Evolutionary conservation across 805 yeast species (phyloP).

Genomic region (Starmerella khaoyaiensis): DNA sequence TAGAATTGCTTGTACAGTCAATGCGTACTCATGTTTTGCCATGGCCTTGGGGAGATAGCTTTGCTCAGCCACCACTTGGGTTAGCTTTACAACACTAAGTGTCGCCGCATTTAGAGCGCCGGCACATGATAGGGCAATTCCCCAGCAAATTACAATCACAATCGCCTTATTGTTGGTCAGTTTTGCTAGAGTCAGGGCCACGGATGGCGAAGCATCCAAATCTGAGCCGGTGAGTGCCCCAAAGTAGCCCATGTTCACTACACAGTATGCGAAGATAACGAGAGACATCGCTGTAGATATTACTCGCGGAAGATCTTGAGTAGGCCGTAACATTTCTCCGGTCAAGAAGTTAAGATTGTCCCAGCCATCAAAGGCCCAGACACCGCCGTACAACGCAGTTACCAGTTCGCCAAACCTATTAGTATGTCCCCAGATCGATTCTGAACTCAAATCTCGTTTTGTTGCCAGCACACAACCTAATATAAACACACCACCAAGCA

Average conservation of each 20-base stretch:
- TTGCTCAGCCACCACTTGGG: constrained; percentile 29
- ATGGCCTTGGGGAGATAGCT: constrained; percentile 27
- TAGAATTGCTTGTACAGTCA: constrained; percentile 26
- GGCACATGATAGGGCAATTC: constrained; percentile 31
- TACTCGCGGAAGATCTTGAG: constrained; percentile 29
- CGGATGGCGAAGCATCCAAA: constrained; percentile 27
- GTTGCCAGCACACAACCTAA: constrained; percentile 31
- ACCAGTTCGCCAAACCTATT: constrained; percentile 26
- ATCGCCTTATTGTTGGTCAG: constrained; percentile 22
- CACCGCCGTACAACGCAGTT: constrained; percentile 31
- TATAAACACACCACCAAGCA: constrained; percentile 22
- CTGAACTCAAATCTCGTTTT: constrained; percentile 29
- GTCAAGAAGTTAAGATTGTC: constrained; percentile 33
- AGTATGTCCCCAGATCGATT: constrained; percentile 30
- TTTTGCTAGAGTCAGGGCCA: constrained; percentile 28
- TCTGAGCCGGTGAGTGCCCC: constrained; percentile 66
- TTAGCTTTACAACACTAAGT: constrained; percentile 29
- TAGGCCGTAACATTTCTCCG: constrained; percentile 31
- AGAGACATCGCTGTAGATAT: constrained; percentile 32
- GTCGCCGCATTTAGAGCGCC: constrained; percentile 33
- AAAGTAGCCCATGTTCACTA: constrained; percentile 32
- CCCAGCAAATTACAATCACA: constrained; percentile 26
- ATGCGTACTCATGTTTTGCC: constrained; percentile 20
- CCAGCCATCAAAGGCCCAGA: constrained; percentile 38
- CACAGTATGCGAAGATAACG: constrained; percentile 28